Base-by-base conservation (phyloP, 2,329 filamentous ascomycete genomes). In the Alternaria gansuensis region DNA sequence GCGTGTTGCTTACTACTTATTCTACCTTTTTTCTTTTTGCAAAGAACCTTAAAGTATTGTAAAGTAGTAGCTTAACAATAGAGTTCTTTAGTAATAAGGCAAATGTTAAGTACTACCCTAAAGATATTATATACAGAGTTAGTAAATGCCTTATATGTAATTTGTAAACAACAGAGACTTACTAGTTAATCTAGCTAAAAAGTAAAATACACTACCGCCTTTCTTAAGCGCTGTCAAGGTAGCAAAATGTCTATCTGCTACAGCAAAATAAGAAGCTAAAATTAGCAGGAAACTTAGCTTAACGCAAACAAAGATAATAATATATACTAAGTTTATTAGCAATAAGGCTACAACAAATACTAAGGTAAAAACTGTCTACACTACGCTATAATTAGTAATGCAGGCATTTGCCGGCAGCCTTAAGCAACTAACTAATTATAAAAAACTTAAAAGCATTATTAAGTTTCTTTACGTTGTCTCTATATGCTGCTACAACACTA, bases 391-490 rank as follows among this genome's bases (percentile, higher is more conserved):
- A n/a, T 49, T 28, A 55, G 34, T 39, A 1, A 9, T n/a, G 4
- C 3, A 26, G 1, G n/a, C 21, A n/a, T 9, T 13, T 56, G 21
- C 13, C 11, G n/a, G n/a, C 5, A 10, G 17, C 9, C 4, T 14
- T 26, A 17, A 29, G 13, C 13, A 23, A 72, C 77, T 69, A 62
- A 80, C 79, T 72, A 28, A 81, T 71, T 63, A 83, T 79, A 60
- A 82, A 84, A 66, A 83, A 82, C 0, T 82, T 82, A 2, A 83
- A 69, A 2, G 81, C 81, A 53, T 84, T 84, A 66, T 83, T 81
- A 56, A 82, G 80, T 63, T 81, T 73, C 1, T 70, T 69, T 0
- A 74, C 77, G 49, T 80, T 69, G n/a, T 71, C 69, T 8, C 80
- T 80, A 59, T 83, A 84, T 2, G 81, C 74, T 7, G 77, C 76